Evolutionary conservation across 176 grass and related monocot species (phyloP), one percentile per base, ranked within the genome.

Genomic region (Metroxylon sagu): DNA sequence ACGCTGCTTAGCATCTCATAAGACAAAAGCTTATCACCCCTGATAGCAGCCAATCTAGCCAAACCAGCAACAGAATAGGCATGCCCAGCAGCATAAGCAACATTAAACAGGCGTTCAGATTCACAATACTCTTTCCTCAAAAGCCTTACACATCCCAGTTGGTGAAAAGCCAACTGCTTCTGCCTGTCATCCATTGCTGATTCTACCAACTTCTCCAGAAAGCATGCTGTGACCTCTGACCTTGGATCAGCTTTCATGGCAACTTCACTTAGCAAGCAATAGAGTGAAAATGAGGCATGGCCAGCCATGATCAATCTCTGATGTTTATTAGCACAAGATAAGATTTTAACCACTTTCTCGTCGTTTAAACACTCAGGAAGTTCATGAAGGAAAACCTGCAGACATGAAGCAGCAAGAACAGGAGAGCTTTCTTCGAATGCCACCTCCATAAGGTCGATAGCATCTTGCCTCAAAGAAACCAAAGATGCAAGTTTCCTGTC

Each of bases 401-500:
- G 71, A 60, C 86, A 89, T 66, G 90, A 83, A 56, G 71, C 74
- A 3, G 80, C 85, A 57, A 95, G 86, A 56, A 86, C 68, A 2
- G 71, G 79, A 0, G 85, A 67, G 61, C 89, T 84, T 78, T 89
- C 86, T 75, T 95, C 83, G 59, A 87, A 71, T 50, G 86, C 74
- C 73, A 73, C 77, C 16, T 79, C 10, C 76, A 95, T 84, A n/a
- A 95, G 80, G 56, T 95, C 90, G 60, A 84, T 64, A 64, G 86
- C 86, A 69, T 95, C 86, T 71, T 90, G 86, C 57, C 64, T 83
- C 54, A 83, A 84, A 29, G 70, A 89, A 76, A 89, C 74, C 55
- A 89, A 68, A 29, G 87, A 90, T 65, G 92, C 92, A 71, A 97
- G 84, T 52, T 91, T 88, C 67, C 53, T 66, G 65, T 97, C 87